phyloP scores from a whole-genome alignment of 2,329 filamentous ascomycete genomes.

The Scolecobasidium constrictum region DNA sequence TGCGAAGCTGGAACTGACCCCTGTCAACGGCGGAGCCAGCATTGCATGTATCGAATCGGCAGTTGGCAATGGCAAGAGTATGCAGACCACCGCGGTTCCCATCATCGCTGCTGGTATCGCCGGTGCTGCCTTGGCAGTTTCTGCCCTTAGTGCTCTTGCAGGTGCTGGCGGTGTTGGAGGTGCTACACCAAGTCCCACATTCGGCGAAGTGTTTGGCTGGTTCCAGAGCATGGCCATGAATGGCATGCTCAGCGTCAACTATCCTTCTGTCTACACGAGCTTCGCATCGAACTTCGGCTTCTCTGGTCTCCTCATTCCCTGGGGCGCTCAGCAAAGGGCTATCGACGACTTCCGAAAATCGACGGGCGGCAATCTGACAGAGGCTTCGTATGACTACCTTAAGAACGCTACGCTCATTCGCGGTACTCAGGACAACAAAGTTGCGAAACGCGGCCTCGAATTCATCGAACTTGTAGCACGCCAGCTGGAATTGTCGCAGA shows the following conservation, averaged over 20 bases:
- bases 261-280: constrained; percentile 77
- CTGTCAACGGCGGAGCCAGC: constrained; percentile 41
- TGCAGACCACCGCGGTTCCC: constrained; percentile 62
- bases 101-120: constrained; percentile 79
- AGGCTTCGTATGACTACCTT: constrained; percentile 65
- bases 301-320: constrained; percentile 73
- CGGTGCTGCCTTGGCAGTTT: constrained; percentile 67
- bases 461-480: constrained; percentile 29
- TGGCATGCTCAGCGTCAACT: constrained; percentile 87
- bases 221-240: constrained; percentile 93
- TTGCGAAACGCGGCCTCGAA: constrained; percentile 14
- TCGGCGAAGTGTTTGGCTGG: constrained; percentile 74
- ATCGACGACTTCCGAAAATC: constrained; percentile 74
- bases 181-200: constrained; percentile 66
- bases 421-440: constrained; percentile 40
- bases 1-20: constrained; percentile 66
- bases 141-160: constrained; percentile 58
- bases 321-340: constrained; percentile 64
- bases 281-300: constrained; percentile 93
- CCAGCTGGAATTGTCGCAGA: constrained; percentile 21
- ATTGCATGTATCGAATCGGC: constrained; percentile 76
- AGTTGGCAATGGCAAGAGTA: constrained; percentile 80
- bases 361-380: constrained; percentile 80
- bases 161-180: constrained; percentile 45
- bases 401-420: constrained; percentile 67